phyloP scores from a whole-genome alignment of 208 protist species.

The Leishmania major region DNA sequence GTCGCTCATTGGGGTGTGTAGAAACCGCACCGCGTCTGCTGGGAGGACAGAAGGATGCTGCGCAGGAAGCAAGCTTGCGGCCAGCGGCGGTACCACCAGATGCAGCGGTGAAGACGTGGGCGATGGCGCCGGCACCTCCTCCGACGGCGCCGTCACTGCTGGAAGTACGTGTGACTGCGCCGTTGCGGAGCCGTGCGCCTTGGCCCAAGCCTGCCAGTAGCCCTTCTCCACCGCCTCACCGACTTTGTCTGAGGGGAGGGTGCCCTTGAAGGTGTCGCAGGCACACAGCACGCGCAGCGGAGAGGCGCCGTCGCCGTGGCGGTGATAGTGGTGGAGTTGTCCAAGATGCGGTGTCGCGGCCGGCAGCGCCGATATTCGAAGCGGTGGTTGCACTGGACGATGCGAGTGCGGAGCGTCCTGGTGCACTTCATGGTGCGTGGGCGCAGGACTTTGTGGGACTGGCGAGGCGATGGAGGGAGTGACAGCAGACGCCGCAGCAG shows the following conservation, averaged over 20 bases:
- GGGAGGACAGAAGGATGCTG: neutral
- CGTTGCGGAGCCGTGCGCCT: neutral
- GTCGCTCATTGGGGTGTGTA: slow-evolving; percentile 79
- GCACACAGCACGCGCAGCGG: slow-evolving; percentile 44
- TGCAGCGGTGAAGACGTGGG: neutral
- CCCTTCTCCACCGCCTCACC: slow-evolving; percentile 61
- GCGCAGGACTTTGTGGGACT: neutral
- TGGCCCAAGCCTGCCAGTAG: slow-evolving; percentile 22
- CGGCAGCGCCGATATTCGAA: neutral
- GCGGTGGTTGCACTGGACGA: neutral
- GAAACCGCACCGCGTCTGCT: slow-evolving; percentile 17
- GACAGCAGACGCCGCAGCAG: neutral
- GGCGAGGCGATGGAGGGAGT: neutral
- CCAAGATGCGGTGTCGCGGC: neutral
- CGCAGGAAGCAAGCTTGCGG: neutral
- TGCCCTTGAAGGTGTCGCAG: slow-evolving; percentile 86
- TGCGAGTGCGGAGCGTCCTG: neutral
- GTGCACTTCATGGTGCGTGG: neutral
- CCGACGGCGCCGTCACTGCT: neutral
- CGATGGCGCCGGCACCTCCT: neutral
- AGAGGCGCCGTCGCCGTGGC: neutral
- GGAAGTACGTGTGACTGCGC: neutral
- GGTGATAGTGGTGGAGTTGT: neutral
- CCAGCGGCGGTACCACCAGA: slow-evolving; percentile 3
- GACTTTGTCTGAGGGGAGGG: slow-evolving; percentile 53